Evolutionary conservation across 1,139 yeast genomes (phyloP), one percentile per base, ranked within the genome.

Genomic region (Yamadazyma diospyri): DNA sequence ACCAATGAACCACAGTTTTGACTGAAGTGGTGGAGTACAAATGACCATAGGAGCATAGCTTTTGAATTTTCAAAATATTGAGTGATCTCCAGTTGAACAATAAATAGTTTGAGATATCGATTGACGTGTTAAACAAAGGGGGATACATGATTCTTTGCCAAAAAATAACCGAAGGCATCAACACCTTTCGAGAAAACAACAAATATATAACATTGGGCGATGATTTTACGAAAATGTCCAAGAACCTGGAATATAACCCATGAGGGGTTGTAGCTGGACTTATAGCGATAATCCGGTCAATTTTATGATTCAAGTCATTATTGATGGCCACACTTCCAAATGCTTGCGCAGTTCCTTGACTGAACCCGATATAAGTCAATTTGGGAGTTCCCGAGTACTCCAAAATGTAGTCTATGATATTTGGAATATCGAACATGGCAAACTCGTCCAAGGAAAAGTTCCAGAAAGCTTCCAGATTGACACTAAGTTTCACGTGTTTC

Each of bases 201-300:
- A 81, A 55, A 51, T 73, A 88, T 49, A 89, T 69, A 26, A 87
- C 59, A 35, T 78, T 72, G 2, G 97, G 97, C 2, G 88, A 78
- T 6, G 94, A 75, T 48, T 85, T 81, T 43, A 85, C 74, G 27
- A 89, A 65, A 0, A 88, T 71, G 51, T 87, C 94, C 22, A 86
- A 79, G 37, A 88, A 64, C 51, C 75, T 71, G 43, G 89, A 84
- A 41, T 81, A 78, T 16, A 89, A 64, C 1, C 95, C 94, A 32
- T 79, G 84, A 0, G 97, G 97, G 0, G 97, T 86, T 61, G 94
- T 84, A 1, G 97, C 97, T 1, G 97, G 97, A 0, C 96, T 85
- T 25, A 86, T 72, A 4, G 94, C 95, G 34, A 89, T 74, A 40
- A 89, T 75, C 43, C 76, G 72, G 20, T 78, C 78, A 33, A 89